Conservation (phyloP, 306 rosid genomes). For the Inga leiocalycina region DNA sequence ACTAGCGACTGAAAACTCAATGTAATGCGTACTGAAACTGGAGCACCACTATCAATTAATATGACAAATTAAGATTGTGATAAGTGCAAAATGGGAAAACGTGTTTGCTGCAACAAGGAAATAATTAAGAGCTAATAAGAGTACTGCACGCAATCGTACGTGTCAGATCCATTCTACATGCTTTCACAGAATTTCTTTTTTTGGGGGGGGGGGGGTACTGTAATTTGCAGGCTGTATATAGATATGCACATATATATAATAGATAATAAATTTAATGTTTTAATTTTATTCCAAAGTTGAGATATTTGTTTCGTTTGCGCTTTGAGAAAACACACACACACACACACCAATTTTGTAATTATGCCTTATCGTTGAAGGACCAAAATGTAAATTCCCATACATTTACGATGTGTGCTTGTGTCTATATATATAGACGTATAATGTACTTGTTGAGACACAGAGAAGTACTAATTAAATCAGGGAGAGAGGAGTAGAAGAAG, state of each 20-base stretch:
- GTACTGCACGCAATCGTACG: neutral
- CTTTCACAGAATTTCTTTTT: neutral
- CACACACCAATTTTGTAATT: neutral
- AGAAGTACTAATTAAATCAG: neutral
- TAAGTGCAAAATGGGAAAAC: neutral
- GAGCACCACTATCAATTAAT: neutral
- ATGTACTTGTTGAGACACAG: neutral
- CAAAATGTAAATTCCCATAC: neutral
- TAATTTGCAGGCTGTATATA: neutral
- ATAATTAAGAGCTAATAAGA: neutral
- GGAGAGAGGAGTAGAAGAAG: conserved; percentile 17
- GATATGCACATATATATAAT: neutral
- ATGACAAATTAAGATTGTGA: neutral
- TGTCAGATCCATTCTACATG: neutral
- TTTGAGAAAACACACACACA: neutral
- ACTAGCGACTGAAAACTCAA: neutral
- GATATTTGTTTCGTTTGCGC: neutral
- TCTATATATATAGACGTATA: neutral
- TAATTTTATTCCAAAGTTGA: neutral
- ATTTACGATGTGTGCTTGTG: neutral
- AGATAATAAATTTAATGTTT: neutral
- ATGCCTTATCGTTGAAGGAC: neutral
- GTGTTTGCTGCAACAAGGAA: neutral
- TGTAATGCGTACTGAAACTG: neutral
- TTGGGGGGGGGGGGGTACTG: neutral